A percentile compares a stretch with the other conserved stretches of the same genome.
phyloP scores from a whole-genome alignment of 2,329 filamentous ascomycete genomes.

The Aspergillus vadensis region DNA sequence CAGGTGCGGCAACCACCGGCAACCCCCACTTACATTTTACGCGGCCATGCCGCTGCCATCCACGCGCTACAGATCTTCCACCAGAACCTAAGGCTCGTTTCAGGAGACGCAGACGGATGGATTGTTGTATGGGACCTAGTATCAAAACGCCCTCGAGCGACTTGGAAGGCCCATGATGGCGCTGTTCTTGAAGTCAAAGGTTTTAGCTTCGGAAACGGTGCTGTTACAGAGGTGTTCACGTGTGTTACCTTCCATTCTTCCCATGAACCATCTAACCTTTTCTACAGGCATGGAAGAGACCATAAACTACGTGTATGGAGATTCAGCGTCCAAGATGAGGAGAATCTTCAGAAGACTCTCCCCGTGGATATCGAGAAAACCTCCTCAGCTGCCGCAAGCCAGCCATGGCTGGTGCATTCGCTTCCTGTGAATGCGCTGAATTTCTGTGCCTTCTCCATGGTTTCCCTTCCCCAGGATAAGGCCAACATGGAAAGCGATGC shows the following conservation, averaged over 20 bases:
- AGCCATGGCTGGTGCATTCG: constrained; percentile 82
- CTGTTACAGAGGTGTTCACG: constrained; percentile 74
- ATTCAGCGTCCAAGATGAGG: constrained; percentile 63
- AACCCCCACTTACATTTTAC: constrained; percentile 70
- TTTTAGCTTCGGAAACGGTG: constrained; percentile 64
- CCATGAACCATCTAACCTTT: neutral
- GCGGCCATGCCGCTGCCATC: constrained; percentile 80
- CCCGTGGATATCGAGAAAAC: constrained; percentile 64
- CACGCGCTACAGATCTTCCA: constrained; percentile 75
- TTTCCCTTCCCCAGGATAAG: constrained; percentile 20
- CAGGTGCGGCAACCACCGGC: constrained; percentile 46
- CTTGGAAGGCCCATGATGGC: constrained; percentile 82
- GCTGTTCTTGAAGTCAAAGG: constrained; percentile 73
- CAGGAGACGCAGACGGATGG: constrained; percentile 88
- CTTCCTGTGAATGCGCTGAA: constrained; percentile 91
- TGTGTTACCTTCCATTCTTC: constrained; percentile 50
- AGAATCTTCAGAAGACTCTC: constrained; percentile 62
- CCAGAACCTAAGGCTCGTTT: constrained; percentile 73
- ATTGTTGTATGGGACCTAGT: constrained; percentile 82
- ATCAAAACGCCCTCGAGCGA: constrained; percentile 75
- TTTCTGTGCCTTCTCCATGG: constrained; percentile 68
- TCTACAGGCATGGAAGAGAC: constrained; percentile 81
- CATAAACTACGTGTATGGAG: constrained; percentile 86
- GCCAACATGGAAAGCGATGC: neutral
- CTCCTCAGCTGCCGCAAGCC: constrained; percentile 36